Evolutionary conservation across 306 rosid genomes (phyloP), one percentile per base, ranked within the genome.

Genomic region (Malus asiatica): DNA sequence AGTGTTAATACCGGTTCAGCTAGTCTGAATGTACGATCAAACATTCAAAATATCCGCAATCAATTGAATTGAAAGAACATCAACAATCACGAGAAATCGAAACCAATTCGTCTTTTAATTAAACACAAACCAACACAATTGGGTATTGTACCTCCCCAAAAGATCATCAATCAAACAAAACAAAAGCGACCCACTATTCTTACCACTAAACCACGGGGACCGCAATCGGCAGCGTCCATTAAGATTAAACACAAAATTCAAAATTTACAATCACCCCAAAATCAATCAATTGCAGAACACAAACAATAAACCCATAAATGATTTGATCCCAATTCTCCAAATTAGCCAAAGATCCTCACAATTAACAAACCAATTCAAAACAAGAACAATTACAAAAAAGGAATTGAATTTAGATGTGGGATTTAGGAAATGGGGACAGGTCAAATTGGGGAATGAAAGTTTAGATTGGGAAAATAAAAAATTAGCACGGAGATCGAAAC

Each of bases 221-320:
- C 85, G 80, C 59, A 82, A 80, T 86, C 88, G 71, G 84, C 78
- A 51, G 82, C 74, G 68, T 85, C 95, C 93, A 88, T 88, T 12
- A 66, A 75, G 40, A 72, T 29, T 57, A 73, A 12, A 69, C 64
- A 71, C 68, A 59, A 51, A 35, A 15, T 48, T 5, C 8, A 32
- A 68, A 66, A 25, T 18, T 78, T 11, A 52, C 44, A 62, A 79
- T 27, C 38, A 23, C 40, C 35, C 72, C 6, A 1, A 68, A 70
- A 48, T 16, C 61, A 71, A 66, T 29, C 48, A 76, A 78, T 52
- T 25, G 72, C 1, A 20, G 29, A 58, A 52, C 67, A 77, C 80
- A 68, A 72, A 48, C 45, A 40, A 75, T 44, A 63, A 76, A 62
- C 75, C 74, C 77, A 65, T 70, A 72, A 75, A 46, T 55, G 12